phyloP scores from a whole-genome alignment of 139 green algal genomes.

The Micromonas commoda region DNA sequence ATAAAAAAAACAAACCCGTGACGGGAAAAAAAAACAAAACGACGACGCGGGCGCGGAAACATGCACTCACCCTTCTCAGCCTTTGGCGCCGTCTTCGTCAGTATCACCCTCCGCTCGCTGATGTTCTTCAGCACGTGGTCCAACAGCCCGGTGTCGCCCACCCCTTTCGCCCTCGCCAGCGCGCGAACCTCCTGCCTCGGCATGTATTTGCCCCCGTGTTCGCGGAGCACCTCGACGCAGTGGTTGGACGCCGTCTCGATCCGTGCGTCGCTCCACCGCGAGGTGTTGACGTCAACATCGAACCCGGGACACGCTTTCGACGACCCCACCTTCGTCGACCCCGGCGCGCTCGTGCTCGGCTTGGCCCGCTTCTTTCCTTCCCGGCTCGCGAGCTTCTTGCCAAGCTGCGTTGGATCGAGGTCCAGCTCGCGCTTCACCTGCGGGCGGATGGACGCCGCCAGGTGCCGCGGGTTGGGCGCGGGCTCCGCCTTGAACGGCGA shows the following conservation, averaged over 20 bases:
- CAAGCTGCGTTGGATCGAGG: too few species aligned
- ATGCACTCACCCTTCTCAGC: background rate
- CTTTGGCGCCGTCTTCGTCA: constrained; percentile 21
- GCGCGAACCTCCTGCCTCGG: constrained; percentile 37
- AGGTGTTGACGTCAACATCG: too few species aligned
- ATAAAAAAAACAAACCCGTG: background rate
- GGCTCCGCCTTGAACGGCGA: constrained; percentile 5
- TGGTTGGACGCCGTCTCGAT: constrained; percentile 26
- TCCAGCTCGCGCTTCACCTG: too few species aligned
- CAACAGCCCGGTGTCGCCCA: constrained; percentile 55
- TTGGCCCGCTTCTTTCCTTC: background rate
- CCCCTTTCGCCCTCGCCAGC: constrained; percentile 32
- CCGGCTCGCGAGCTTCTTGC: too few species aligned
- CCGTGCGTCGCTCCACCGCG: constrained; percentile 23
- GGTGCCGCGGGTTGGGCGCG: too few species aligned
- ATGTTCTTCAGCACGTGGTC: constrained; percentile 55
- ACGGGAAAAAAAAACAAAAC: background rate
- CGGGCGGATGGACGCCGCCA: too few species aligned
- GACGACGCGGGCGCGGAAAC: background rate
- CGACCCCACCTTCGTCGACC: background rate
- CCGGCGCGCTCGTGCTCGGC: background rate
- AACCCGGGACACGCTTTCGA: background rate
- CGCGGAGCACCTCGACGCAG: constrained; percentile 30
- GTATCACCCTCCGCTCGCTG: constrained; percentile 32
- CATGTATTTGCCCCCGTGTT: constrained; percentile 23